These are phyloP conservation scores for Martiniozyma asiatica DNA, from an alignment of 1,139 yeast genomes.

Conservation along the genomic window DNA sequence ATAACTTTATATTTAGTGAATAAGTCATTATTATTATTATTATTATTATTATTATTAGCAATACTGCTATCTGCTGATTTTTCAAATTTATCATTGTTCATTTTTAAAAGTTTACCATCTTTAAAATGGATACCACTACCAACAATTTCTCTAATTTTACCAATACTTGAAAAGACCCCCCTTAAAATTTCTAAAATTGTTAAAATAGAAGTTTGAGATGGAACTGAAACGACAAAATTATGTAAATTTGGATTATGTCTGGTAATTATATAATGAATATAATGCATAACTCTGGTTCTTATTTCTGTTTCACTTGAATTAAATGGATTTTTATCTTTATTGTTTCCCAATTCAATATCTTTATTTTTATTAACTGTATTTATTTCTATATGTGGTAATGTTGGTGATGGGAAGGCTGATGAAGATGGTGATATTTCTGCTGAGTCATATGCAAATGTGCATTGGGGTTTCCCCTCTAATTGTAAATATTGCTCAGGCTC, in stretches of 20 bases:
- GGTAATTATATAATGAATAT: slow-evolving; percentile 19
- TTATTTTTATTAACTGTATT: background rate
- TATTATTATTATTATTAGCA: too few species aligned
- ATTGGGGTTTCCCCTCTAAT: too few species aligned
- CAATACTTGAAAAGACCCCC: slow-evolving; percentile 7
- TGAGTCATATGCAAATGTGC: background rate
- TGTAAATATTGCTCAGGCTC: too few species aligned
- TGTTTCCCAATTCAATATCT: background rate
- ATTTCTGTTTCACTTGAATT: slow-evolving; percentile 1
- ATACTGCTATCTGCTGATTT: too few species aligned
- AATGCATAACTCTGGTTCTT: slow-evolving; percentile 14
- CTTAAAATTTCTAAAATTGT: slow-evolving; percentile 3
- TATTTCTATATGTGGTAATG: slow-evolving; percentile 2
- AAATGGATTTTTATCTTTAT: too few species aligned
- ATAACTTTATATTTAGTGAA: slow-evolving; percentile 2
- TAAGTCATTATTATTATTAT: background rate
- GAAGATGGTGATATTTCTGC: slow-evolving; percentile 4
- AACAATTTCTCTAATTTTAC: slow-evolving; percentile 1
- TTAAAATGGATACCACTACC: too few species aligned
- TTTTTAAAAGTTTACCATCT: too few species aligned
- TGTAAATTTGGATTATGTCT: slow-evolving; percentile 17
- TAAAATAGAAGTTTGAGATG: slow-evolving; percentile 14
- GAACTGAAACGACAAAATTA: slow-evolving; percentile 20
- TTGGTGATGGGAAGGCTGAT: slow-evolving; percentile 8
- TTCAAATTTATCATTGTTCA: too few species aligned